Conservation (phyloP, 1,139 yeast genomes). For the Yamadazyma kanchanaburiensis region DNA sequence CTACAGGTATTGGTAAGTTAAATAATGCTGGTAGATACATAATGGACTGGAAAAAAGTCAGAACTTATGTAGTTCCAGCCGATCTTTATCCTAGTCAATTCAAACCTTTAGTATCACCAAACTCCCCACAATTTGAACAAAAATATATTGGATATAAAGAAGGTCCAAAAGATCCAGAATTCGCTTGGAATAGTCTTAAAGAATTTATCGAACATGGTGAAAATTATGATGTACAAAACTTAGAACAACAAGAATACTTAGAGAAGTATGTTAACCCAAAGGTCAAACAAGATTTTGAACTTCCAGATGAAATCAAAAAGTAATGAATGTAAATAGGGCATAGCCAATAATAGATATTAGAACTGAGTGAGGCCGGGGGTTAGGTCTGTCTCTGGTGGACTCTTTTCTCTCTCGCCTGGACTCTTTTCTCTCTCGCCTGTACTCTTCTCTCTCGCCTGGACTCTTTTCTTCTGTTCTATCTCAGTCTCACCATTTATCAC, state of each 20-base stretch:
- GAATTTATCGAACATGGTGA: constrained; percentile 77
- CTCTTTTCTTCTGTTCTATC: too few species aligned
- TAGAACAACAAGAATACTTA: constrained; percentile 22
- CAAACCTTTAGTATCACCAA: constrained; percentile 71
- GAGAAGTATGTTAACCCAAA: constrained; percentile 3
- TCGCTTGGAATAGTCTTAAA: constrained; percentile 68
- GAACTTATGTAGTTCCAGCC: constrained; percentile 86
- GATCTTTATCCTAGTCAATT: constrained; percentile 42
- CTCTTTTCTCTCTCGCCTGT: too few species aligned
- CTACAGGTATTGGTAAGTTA: constrained; percentile 86
- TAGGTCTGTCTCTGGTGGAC: too few species aligned
- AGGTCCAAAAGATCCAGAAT: constrained; percentile 71
- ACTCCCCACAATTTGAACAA: constrained; percentile 68
- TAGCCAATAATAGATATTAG: constrained; percentile 2
- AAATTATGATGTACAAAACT: constrained; percentile 36
- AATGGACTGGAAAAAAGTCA: constrained; percentile 79
- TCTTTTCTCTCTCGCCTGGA: too few species aligned
- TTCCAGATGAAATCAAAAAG: constrained; percentile 10
- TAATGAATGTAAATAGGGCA: constrained; percentile 2
- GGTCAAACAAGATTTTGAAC: constrained; percentile 4
- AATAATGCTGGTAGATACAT: constrained; percentile 72
- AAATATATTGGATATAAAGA: constrained; percentile 64
- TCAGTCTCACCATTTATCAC: too few species aligned
- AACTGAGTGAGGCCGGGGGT: background rate
- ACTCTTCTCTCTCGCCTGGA: too few species aligned